phyloP scores from a whole-genome alignment of 371 early-diverging fungal genomes.

The Funneliformis caledonium region DNA sequence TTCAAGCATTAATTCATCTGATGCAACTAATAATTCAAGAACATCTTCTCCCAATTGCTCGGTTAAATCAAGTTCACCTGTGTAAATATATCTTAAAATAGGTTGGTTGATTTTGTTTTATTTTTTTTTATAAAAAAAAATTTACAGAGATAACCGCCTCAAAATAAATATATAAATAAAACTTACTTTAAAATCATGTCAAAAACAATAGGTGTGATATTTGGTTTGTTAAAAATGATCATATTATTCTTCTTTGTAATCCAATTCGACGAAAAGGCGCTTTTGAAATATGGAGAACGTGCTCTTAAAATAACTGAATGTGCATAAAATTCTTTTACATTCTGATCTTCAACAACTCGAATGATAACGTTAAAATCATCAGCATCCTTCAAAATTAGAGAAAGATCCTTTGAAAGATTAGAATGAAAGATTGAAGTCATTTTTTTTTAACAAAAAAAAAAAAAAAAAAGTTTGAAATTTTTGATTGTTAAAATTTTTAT shows the following conservation, averaged over 20 bases:
- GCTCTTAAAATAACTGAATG: constrained; percentile 26
- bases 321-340: constrained; percentile 1
- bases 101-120: not conserved
- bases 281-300: constrained; percentile 27
- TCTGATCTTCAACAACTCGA: not conserved
- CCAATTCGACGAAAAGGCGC: constrained; percentile 24
- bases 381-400: not conserved
- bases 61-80: not conserved
- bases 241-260: constrained; percentile 5
- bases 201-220: not conserved
- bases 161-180: not conserved
- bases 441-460: no score
- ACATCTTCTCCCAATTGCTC: not conserved
- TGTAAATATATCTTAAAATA: constrained; percentile 26
- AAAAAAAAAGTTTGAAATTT: no score
- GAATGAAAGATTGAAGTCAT: no score
- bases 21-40: constrained; percentile 4
- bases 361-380: constrained; percentile 24
- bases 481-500: no score
- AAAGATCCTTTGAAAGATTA: not conserved
- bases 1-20: constrained; percentile 22
- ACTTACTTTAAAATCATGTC: constrained; percentile 32
- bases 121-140: not conserved
- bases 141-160: not conserved
- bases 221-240: constrained; percentile 21